Percentiles rank a stretch among this genome's conserved stretches.
Conservation (phyloP, 768 basidiomycete genomes). For the Mycena olivaceomarginata region DNA sequence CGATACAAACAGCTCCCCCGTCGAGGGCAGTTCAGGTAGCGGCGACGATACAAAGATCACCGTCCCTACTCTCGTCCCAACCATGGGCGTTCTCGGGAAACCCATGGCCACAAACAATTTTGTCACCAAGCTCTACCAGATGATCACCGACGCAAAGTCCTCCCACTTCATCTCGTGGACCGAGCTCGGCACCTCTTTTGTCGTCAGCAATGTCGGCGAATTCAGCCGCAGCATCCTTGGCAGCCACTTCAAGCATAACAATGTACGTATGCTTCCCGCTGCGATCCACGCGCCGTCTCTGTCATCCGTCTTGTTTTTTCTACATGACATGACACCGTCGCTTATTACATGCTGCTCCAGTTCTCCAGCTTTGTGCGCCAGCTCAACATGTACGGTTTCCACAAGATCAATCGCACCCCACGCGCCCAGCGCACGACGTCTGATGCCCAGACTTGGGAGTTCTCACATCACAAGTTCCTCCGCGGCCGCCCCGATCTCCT, state of each 20-base stretch:
- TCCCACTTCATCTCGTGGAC: constrained; percentile 91
- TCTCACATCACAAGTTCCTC: constrained; percentile 91
- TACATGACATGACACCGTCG: constrained; percentile 8
- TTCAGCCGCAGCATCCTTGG: constrained; percentile 91
- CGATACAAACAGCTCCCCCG: constrained; percentile 56
- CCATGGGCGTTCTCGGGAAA: constrained; percentile 79
- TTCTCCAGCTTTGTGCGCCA: constrained; percentile 97
- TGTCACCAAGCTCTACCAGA: constrained; percentile 92
- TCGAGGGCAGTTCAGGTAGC: constrained; percentile 70
- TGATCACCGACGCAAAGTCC: constrained; percentile 91
- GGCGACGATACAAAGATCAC: constrained; percentile 47
- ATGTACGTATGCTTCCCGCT: constrained; percentile 67
- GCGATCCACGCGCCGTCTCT: constrained; percentile 33
- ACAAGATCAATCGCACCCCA: constrained; percentile 94
- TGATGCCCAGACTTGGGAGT: constrained; percentile 92
- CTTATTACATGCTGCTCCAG: constrained; percentile 57
- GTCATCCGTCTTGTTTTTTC: constrained; percentile 19
- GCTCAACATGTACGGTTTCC: constrained; percentile 97
- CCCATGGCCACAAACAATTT: constrained; percentile 87
- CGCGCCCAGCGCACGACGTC: constrained; percentile 89
- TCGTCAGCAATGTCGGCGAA: constrained; percentile 90
- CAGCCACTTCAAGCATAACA: constrained; percentile 94
- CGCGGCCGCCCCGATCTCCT: constrained; percentile 88
- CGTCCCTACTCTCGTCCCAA: constrained; percentile 50
- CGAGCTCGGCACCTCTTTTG: constrained; percentile 88